These are phyloP conservation scores for Phytophthora litchii DNA, from an alignment of 352 stramenopile species.

Conservation along the genomic window DNA sequence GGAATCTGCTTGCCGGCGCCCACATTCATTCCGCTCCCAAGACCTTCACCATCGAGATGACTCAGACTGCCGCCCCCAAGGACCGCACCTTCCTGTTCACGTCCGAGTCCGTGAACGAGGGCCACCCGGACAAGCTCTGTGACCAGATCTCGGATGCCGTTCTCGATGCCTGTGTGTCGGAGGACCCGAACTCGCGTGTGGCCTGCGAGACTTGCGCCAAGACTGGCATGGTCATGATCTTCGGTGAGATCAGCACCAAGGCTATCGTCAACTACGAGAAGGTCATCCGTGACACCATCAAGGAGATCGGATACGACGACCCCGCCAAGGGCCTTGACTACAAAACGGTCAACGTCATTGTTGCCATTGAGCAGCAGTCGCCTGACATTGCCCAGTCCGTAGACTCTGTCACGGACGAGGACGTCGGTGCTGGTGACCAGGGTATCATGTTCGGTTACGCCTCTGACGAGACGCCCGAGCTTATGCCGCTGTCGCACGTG, in stretches of 20 bases:
- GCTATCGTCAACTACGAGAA: constrained; percentile 99
- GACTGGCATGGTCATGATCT: constrained; percentile 99
- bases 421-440: constrained; percentile 98
- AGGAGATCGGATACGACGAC: constrained; percentile 99
- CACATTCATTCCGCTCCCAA: constrained; percentile 15
- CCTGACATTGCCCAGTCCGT: constrained; percentile 99
- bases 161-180: constrained; percentile 97
- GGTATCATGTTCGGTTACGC: constrained; percentile 95
- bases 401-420: constrained; percentile 95
- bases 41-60: constrained; percentile 46
- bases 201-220: constrained; percentile 99
- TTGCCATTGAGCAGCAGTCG: constrained; percentile 99
- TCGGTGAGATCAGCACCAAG: constrained; percentile 99
- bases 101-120: constrained; percentile 99
- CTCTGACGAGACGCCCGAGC: constrained; percentile 96
- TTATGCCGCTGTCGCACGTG: constrained; percentile 99
- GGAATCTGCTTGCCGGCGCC: constrained; percentile 48
- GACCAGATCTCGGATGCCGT: constrained; percentile 99
- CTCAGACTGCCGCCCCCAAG: constrained; percentile 51
- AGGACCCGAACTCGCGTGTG: constrained; percentile 98
- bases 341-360: constrained; percentile 99
- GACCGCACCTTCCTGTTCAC: constrained; percentile 95
- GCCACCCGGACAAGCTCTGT: constrained; percentile 98
- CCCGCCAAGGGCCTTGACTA: constrained; percentile 99
- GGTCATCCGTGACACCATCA: constrained; percentile 98